A percentile compares a stretch with the other conserved stretches of the same genome.
These are phyloP conservation scores for Trichoderma harzianum DNA, from an alignment of 2,329 filamentous ascomycete genomes.

Conservation along the genomic window DNA sequence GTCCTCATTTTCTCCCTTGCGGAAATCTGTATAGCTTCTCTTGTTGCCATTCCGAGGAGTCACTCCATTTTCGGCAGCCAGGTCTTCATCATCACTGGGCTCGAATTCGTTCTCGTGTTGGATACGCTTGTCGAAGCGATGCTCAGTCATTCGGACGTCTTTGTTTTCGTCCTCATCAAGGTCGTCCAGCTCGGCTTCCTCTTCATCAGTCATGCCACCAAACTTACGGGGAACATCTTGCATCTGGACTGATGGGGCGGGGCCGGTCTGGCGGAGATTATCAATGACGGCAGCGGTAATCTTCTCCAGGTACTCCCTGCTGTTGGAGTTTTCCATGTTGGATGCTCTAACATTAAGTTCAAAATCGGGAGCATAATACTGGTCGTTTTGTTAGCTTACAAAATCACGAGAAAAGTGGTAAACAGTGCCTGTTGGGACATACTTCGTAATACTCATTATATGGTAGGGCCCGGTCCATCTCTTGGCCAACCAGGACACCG, in stretches of 20 bases:
- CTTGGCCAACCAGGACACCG: constrained; percentile 77
- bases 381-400: constrained; percentile 26
- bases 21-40: constrained; percentile 52
- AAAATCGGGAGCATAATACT: constrained; percentile 91
- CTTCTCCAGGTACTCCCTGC: constrained; percentile 74
- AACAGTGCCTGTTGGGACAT: constrained; percentile 24
- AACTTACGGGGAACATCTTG: constrained; percentile 67
- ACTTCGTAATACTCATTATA: constrained; percentile 95
- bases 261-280: constrained; percentile 80
- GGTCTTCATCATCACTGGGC: constrained; percentile 86
- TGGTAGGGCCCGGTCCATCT: constrained; percentile 78
- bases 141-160: constrained; percentile 77
- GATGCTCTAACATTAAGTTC: constrained; percentile 84
- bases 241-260: constrained; percentile 88
- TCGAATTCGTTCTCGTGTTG: constrained; percentile 77
- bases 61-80: constrained; percentile 69
- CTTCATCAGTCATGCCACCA: constrained; percentile 62
- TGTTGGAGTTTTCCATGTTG: constrained; percentile 89
- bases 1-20: constrained; percentile 39
- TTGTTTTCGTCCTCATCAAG: constrained; percentile 83
- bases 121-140: constrained; percentile 75
- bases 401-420: not conserved
- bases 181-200: constrained; percentile 63
- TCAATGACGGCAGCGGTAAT: constrained; percentile 80
- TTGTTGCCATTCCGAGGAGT: constrained; percentile 49